These are phyloP conservation scores for Mycena capillaripes DNA, from an alignment of 768 basidiomycete genomes.

Conservation along the genomic window DNA sequence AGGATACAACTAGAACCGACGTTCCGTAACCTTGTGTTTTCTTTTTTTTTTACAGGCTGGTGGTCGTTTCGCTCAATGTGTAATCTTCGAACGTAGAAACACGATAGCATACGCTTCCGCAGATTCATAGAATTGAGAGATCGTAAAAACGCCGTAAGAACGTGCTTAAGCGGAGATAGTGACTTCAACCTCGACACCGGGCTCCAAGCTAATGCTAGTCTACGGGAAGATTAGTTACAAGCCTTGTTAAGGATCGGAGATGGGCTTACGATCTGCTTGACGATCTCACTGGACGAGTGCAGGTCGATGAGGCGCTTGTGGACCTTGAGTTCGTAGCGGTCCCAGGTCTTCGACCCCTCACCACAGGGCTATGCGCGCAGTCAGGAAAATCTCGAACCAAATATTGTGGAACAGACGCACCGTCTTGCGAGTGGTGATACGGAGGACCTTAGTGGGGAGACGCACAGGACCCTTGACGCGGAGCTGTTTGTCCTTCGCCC, in stretches of 20 bases:
- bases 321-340: conserved; percentile 98
- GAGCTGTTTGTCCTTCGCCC: conserved; percentile 99
- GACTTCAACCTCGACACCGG: neutral
- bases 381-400: neutral
- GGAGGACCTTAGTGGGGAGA: conserved; percentile 98
- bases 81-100: no score
- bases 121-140: no score
- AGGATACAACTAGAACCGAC: no score
- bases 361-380: conserved; percentile 84
- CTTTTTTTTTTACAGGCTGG: no score
- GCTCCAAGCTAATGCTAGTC: conserved; percentile 1
- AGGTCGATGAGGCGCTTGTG: conserved; percentile 99
- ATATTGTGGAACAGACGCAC: conserved; percentile 64
- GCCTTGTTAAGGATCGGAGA: neutral
- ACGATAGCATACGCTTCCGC: no score
- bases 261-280: conserved; percentile 97
- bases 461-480: conserved; percentile 99
- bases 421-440: conserved; percentile 99
- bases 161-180: neutral
- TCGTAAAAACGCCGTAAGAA: no score
- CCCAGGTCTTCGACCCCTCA: conserved; percentile 99
- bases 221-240: neutral
- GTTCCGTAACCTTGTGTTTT: no score
- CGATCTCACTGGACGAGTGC: conserved; percentile 98
- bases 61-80: no score